A percentile compares a stretch with the other conserved stretches of the same genome.
Evolutionary conservation across 805 yeast genomes (phyloP).

Genomic region (Clavispora asparagi): DNA sequence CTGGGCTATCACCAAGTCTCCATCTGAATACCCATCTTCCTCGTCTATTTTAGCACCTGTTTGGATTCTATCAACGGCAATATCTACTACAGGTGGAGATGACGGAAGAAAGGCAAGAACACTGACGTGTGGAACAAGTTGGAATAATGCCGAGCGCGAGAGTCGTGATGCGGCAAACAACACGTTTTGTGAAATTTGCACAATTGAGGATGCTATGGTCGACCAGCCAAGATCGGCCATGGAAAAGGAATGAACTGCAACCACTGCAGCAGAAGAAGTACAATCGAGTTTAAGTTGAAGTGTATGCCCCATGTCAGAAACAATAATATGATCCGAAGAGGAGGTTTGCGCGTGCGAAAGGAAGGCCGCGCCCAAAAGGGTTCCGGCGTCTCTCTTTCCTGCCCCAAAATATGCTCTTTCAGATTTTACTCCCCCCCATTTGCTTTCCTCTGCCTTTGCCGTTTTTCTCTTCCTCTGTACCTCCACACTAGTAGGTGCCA

Average conservation of each 20-base stretch:
- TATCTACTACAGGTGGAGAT: constrained; percentile 29
- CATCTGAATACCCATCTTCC: background rate
- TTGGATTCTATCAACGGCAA: constrained; percentile 8
- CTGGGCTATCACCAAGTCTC: constrained; percentile 20
- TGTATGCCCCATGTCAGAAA: constrained; percentile 27
- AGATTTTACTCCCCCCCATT: too few species aligned
- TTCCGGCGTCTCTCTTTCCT: constrained; percentile 7
- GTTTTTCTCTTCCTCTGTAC: too few species aligned
- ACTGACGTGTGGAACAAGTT: constrained; percentile 18
- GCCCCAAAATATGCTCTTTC: too few species aligned
- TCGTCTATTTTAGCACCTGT: background rate
- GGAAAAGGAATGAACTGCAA: constrained; percentile 11
- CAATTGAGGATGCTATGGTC: constrained; percentile 25
- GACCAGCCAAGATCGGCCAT: constrained; percentile 24
- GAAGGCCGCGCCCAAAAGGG: background rate
- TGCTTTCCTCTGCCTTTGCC: too few species aligned
- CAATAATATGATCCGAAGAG: constrained; percentile 12
- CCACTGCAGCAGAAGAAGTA: background rate
- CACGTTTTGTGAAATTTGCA: constrained; percentile 20
- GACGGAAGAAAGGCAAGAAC: constrained; percentile 12
- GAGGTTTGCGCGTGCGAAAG: background rate
- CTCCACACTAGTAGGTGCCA: background rate
- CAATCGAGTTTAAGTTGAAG: constrained; percentile 18
- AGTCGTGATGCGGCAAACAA: constrained; percentile 27
- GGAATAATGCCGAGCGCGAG: constrained; percentile 29